Conservation (phyloP, 192 early-diverging fungal genomes). For the Allomyces javanicus region DNA sequence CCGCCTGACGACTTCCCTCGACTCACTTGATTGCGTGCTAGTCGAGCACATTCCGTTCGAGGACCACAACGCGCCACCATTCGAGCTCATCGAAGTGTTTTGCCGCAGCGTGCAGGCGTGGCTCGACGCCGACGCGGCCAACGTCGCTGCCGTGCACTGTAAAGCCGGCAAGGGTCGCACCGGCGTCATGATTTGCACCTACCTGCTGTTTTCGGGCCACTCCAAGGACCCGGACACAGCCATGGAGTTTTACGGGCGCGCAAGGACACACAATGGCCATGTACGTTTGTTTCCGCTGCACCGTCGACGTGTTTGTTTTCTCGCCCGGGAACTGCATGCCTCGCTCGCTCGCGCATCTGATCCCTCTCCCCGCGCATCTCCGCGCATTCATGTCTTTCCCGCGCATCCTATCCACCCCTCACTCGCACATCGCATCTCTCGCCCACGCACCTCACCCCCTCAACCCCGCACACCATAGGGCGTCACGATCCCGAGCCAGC, state of each 20-base stretch:
- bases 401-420: no score
- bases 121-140: slow-evolving; percentile 12
- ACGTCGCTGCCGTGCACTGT: slow-evolving; percentile 38
- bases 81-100: slow-evolving; percentile 21
- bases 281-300: slow-evolving; percentile 9
- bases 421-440: no score
- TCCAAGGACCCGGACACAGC: slow-evolving; percentile 15
- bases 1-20: background rate
- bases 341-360: no score
- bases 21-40: slow-evolving; percentile 1
- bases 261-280: slow-evolving; percentile 21
- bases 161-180: slow-evolving; percentile 48
- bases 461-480: slow-evolving; percentile 9
- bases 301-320: no score
- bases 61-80: slow-evolving; percentile 33
- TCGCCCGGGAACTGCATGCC: no score
- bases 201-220: slow-evolving; percentile 18
- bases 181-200: slow-evolving; percentile 29
- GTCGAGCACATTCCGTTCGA: slow-evolving; percentile 27
- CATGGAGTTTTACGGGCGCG: slow-evolving; percentile 21
- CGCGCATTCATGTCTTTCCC: no score
- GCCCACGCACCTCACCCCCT: background rate
- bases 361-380: no score
- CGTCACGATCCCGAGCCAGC: slow-evolving; percentile 35
- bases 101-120: slow-evolving; percentile 27